Conservation (phyloP, 2,329 filamentous ascomycete genomes). For the Thermothelomyces thermophilus region DNA sequence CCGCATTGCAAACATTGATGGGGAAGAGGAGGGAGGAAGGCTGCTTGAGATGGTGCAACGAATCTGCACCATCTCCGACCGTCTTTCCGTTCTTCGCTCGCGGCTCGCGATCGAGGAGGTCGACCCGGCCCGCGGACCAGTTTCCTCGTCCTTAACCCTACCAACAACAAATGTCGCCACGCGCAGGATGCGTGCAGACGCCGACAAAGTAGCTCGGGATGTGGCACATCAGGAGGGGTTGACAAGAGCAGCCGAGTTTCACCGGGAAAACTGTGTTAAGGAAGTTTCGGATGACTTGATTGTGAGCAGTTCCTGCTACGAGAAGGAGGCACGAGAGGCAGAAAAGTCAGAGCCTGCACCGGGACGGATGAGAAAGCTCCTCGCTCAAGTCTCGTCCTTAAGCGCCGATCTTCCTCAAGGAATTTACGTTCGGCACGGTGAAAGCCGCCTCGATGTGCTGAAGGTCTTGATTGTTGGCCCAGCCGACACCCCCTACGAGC, state of each 20-base stretch:
- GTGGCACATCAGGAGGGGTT: constrained; percentile 18
- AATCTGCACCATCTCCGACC: constrained; percentile 27
- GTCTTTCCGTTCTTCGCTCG: background rate
- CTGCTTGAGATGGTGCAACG: constrained; percentile 31
- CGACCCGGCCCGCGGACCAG: background rate
- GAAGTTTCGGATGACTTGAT: constrained; percentile 33
- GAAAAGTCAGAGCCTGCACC: constrained; percentile 13
- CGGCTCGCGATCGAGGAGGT: background rate
- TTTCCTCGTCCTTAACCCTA: background rate
- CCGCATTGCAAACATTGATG: constrained; percentile 22
- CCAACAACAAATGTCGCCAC: background rate
- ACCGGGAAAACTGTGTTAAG: constrained; percentile 27
- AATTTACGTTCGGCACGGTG: constrained; percentile 43
- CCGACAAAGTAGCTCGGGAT: background rate
- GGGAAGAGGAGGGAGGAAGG: constrained; percentile 22
- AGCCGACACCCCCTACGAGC: constrained; percentile 44
- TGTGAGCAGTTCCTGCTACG: constrained; percentile 26
- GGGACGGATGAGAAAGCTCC: constrained; percentile 42
- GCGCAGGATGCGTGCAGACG: background rate
- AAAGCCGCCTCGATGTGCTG: constrained; percentile 42
- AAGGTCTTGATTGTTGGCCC: constrained; percentile 46
- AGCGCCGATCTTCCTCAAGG: constrained; percentile 42
- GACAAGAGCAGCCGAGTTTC: constrained; percentile 14
- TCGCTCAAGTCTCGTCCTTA: constrained; percentile 40
- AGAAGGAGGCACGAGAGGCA: constrained; percentile 14